Evolutionary conservation across 1,284 basidiomycete species (phyloP), one percentile per base, ranked within the genome.

Genomic region (Apiotrichum veenhuisii): DNA sequence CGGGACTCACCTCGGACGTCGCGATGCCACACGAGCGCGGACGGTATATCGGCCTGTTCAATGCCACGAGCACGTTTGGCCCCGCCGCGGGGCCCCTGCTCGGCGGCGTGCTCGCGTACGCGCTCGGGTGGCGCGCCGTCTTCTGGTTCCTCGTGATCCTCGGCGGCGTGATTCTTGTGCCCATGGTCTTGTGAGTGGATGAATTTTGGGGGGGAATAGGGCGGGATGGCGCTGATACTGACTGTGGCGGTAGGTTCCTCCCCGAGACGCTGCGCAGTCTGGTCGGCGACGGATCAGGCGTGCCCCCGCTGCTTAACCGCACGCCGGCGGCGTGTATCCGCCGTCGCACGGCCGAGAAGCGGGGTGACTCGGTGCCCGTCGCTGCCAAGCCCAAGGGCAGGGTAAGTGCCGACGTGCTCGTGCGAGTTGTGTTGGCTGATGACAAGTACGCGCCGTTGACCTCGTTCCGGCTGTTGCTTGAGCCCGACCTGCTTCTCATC

Each of bases 181-280:
- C 58, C 4, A 59, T 65, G 25, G 47, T 66, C 22, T 36, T 69
- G 61, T 67, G 30, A 42, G 55, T 15, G 4, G 2, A 8, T n/a
- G n/a, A n/a, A n/a, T n/a, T n/a, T n/a, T n/a, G n/a, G 2, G 5
- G 15, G 17, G 12, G n/a, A 38, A 55, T 53, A 17, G 2, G 26
- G 8, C 2, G 22, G 9, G 18, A 34, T 17, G n/a, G 1, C 22
- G 10, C 34, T 12, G n/a, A n/a, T n/a, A 17, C 14, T 14, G 44
- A 41, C 15, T 25, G 50, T 18, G 14, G 30, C 9, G 30, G 22
- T 52, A 70, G 68, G 38, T 57, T 69, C 41, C 57, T 71, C 22
- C 72, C 72, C 1, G 72, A 74, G 51, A 73, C 72, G n/a, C 63
- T 74, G 3, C 64, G 72, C 7, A 50, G 60, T 2, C 58, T 72